These are phyloP conservation scores for Xylaria sp. DNA, from an alignment of 2,329 filamentous ascomycete genomes.

Conservation along the genomic window DNA sequence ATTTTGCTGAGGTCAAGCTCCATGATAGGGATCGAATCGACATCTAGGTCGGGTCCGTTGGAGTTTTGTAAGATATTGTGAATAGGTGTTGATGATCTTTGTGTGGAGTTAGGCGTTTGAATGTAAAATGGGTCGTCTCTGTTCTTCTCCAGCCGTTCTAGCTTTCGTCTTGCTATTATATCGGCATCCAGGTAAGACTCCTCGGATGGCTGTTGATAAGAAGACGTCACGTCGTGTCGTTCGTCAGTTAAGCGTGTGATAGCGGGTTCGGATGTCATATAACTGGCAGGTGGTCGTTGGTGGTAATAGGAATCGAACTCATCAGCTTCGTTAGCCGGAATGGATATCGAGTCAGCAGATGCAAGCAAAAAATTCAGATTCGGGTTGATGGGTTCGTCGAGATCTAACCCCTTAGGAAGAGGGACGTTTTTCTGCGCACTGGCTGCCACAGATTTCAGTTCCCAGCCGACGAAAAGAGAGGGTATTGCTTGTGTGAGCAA, in stretches of 20 bases:
- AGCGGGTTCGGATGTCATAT: slow-evolving; percentile 52
- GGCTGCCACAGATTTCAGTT: slow-evolving; percentile 83
- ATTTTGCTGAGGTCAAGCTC: slow-evolving; percentile 70
- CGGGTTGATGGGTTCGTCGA: slow-evolving; percentile 76
- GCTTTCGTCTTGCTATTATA: slow-evolving; percentile 66
- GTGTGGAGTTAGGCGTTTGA: slow-evolving; percentile 45
- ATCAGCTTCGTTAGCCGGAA: slow-evolving; percentile 51
- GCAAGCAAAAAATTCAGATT: slow-evolving; percentile 65
- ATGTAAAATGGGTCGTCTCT: slow-evolving; percentile 97
- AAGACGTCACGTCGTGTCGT: slow-evolving; percentile 42
- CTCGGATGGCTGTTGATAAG: slow-evolving; percentile 56
- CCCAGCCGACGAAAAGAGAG: slow-evolving; percentile 76
- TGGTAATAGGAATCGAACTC: slow-evolving; percentile 66
- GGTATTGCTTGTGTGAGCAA: slow-evolving; percentile 88
- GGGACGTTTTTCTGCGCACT: slow-evolving; percentile 85
- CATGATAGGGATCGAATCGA: slow-evolving; percentile 95
- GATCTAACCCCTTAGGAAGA: slow-evolving; percentile 65
- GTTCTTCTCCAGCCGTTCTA: slow-evolving; percentile 74
- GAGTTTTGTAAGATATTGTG: slow-evolving; percentile 68
- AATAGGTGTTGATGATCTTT: slow-evolving; percentile 67
- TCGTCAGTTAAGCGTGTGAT: slow-evolving; percentile 47
- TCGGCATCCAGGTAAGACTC: slow-evolving; percentile 67
- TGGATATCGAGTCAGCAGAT: slow-evolving; percentile 45
- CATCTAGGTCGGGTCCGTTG: slow-evolving; percentile 75
- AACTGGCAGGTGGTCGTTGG: slow-evolving; percentile 47